Evolutionary conservation across 108 stramenopile genomes (phyloP), one percentile per base, ranked within the genome.

Genomic region (Aurantiochytrium sp.): DNA sequence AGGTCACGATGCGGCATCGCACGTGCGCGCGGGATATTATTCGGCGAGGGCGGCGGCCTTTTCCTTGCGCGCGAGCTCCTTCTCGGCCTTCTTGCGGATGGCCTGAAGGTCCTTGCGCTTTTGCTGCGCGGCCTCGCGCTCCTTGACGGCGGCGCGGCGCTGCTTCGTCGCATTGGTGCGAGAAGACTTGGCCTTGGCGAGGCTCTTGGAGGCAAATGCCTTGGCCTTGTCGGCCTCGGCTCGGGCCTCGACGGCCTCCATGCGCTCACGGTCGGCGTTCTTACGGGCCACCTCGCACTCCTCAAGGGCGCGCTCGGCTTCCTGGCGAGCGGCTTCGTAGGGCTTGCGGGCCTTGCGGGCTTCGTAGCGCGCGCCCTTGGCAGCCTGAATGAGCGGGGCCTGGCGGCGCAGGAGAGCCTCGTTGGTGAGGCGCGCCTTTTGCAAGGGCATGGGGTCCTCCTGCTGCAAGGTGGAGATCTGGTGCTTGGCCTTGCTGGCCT

Each of bases 81-180:
- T 81, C 45, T 81, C 73, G 1, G 73, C 73, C 45, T 81, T 81
- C 73, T 81, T 81, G 21, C 73, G 73, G 45, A 81, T 6, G 19
- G 39, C 45, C 30, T 41, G 42, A 81, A 81, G 39, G 30, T 48
- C 42, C 45, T 81, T 81, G 42, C 45, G n/a, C 39, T 48, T 24
- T 81, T 81, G 42, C 39, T 41, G 42, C 6, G 73, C 73, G 19
- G 21, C 12, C 45, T 81, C 73, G 30, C 73, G 73, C 27, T 41
- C 73, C 73, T 81, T 81, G 45, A 24, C 73, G 32, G 73, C 73
- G 6, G 73, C 73, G 12, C 73, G 39, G 2, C 73, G 73, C 42
- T 81, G 42, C 0, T 81, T 81, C 45, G 73, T 81, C 10, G 45
- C 45, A 48, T 41, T 30, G 27, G 73, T 48, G 17, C 73, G 73